Evolutionary conservation across 805 yeast genomes (phyloP), one percentile per base, ranked within the genome.

Genomic region (Starmerella cellae): DNA sequence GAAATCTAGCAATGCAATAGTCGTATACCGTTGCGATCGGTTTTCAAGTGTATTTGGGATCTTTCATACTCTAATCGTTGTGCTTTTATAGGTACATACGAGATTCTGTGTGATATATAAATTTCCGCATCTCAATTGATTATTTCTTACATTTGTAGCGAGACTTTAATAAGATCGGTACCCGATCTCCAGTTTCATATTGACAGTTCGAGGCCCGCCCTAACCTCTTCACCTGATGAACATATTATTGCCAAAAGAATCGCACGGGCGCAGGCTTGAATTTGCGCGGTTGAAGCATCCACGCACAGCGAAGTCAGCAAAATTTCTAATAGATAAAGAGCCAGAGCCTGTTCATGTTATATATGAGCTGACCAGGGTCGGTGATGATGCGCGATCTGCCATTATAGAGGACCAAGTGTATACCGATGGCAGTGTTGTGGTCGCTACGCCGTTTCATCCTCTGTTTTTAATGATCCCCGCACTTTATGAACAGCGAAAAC

Each of bases 391-490:
- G 22, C 48, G 52, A 2, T 45, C 48, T n/a, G 45, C 40, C 30
- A 36, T 42, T 9, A 33, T 44, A 4, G 44, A 45, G n/a, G 40
- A 50, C 51, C 4, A 28, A 35, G 24, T 49, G 37, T n/a, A 9
- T 23, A 10, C 26, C 33, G 56, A 55, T 37, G 53, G 55, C 3
- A 21, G 44, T 4, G 17, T 59, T 11, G 39, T 48, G 5, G 55
- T 52, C 4, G 49, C 57, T 4, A 50, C 56, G 8, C 59, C 60
- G 1, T 37, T 58, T 14, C 50, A 58, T 37, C 55, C 59, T 2
- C 27, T 57, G 11, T 58, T 50, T 41, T 39, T 59, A 9, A 39
- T 56, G 1, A 38, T 60, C 17, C 50, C 50, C 2, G 45, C 50
- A 4, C 45, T 60, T 13, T 47, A 35, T 34, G 40, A 16, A 14